Evolutionary conservation across 345 rosid species (phyloP), one percentile per base, ranked within the genome.

Genomic region (Alliaria petiolata): DNA sequence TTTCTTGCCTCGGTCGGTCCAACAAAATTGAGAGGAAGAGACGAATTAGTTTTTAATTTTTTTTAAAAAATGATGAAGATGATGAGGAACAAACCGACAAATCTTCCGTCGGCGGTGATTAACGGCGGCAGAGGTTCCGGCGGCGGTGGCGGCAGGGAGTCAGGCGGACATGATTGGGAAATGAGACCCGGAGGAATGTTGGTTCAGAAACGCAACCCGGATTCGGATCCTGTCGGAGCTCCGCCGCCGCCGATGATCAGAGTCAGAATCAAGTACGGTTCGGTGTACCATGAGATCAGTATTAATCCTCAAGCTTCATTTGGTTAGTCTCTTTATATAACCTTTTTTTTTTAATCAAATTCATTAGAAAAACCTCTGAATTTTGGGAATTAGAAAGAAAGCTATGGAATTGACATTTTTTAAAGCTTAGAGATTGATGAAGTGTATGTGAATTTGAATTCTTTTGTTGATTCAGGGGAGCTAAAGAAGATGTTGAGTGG

Each of bases 181-280:
- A 76, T 92, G 65, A 82, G 99, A 70, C 99, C 99, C 13, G 98
- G 99, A 6, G 99, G 99, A 34, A 95, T 95, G 99, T 68, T 95
- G 68, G 99, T 95, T 8, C 99, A 95, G 84, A 95, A 90, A 78
- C 84, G 99, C 6, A 82, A 67, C 74, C 88, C 85, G 67, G 92
- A 87, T 59, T 84, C 87, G 60, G 95, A 88, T 75, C 85, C 83
- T 65, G 39, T 31, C 70, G 69, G 91, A 46, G 69, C 78, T 55
- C 87, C 88, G 14, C 90, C 95, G 8, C 91, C 95, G 19, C 97
- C 97, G 77, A 83, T 89, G 75, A 86, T 95, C 69, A 83, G 98
- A 79, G 93, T 91, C 60, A 82, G 90, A 81, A 90, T 95, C 78
- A 95, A 95, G 78, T 84, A 86, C 67, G 87, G 97, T 81, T 79